Percentiles rank a stretch among this genome's conserved stretches.
Evolutionary conservation across 2,329 filamentous ascomycete species (phyloP).

Genomic region (Curvularia hawaiiensis): DNA sequence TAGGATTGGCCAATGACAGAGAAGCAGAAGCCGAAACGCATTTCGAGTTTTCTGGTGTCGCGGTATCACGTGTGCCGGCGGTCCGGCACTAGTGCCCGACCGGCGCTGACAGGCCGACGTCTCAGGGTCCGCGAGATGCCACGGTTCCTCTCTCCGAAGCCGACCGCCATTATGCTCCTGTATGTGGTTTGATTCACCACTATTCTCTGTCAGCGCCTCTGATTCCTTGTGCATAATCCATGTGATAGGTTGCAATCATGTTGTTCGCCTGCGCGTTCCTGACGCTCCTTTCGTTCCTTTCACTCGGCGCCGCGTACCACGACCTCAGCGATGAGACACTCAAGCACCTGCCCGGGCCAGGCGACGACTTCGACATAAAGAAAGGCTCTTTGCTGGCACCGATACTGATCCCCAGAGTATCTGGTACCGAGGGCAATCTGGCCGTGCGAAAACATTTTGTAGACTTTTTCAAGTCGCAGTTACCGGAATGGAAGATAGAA

Average conservation of each 20-base stretch:
- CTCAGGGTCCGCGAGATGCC: slow-evolving; percentile 3
- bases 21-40: background rate
- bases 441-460: slow-evolving; percentile 82
- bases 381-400: slow-evolving; percentile 79
- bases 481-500: slow-evolving; percentile 79
- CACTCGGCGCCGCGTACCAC: slow-evolving; percentile 56
- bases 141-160: slow-evolving; percentile 1
- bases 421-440: slow-evolving; percentile 78
- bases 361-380: slow-evolving; percentile 79
- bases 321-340: slow-evolving; percentile 77
- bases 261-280: slow-evolving; percentile 29
- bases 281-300: slow-evolving; percentile 32
- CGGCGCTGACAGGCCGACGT: background rate
- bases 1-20: background rate
- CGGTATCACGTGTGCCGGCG: slow-evolving; percentile 24
- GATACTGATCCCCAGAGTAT: slow-evolving; percentile 85
- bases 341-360: slow-evolving; percentile 69
- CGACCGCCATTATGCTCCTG: slow-evolving; percentile 7
- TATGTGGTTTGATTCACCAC: background rate
- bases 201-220: background rate
- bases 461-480: slow-evolving; percentile 76
- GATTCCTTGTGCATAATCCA: background rate
- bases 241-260: slow-evolving; percentile 24
- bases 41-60: slow-evolving; percentile 7
- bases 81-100: background rate